Evolutionary conservation across 2,329 filamentous ascomycete species (phyloP), one percentile per base, ranked within the genome.

Genomic region (Aspergillus sp.): DNA sequence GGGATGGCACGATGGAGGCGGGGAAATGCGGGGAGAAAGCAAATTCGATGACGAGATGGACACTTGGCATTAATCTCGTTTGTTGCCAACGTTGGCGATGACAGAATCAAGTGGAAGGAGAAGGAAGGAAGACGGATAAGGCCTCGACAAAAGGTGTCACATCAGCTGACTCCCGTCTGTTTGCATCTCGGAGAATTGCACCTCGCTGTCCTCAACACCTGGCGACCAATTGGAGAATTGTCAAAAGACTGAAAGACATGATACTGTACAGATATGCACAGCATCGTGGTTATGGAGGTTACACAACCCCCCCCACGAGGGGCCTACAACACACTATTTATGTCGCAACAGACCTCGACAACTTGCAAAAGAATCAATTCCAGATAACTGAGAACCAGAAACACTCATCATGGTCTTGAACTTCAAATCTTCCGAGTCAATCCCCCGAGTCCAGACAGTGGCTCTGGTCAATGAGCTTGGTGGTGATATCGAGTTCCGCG

Each of bases 391-490:
- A 10, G 11, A 29, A 6, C 18, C 24, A 29, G 9, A 16, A 50
- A 10, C 11, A 14, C 7, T 46, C 32, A 55, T 50, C 49, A 59
- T 61, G 58, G 49, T 49, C 20, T 22, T 54, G 22, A 55, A 63
- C 52, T 36, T 53, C 51, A 32, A 52, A 56, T 11, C 12, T n/a
- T 3, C 46, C n/a, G 46, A 10, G 2, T 6, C 50, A 31, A 60
- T 64, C 52, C 49, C 59, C 49, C 24, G 52, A 55, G 67, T 65
- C 7, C 77, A 80, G 59, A 79, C 73, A 2, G 77, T 77, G 24
- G 76, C 77, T 47, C 67, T 79, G 57, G 75, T 84, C 63, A 73
- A 65, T 18, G 62, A 71, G 24, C 71, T 79, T 2, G 77, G 77
- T 16, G 75, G 74, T 9, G 65, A 69, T 6, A 75, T 80, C 24